These are phyloP conservation scores for Chlamydomonas sphaeroides DNA, from an alignment of 139 green algal species.

Conservation along the genomic window DNA sequence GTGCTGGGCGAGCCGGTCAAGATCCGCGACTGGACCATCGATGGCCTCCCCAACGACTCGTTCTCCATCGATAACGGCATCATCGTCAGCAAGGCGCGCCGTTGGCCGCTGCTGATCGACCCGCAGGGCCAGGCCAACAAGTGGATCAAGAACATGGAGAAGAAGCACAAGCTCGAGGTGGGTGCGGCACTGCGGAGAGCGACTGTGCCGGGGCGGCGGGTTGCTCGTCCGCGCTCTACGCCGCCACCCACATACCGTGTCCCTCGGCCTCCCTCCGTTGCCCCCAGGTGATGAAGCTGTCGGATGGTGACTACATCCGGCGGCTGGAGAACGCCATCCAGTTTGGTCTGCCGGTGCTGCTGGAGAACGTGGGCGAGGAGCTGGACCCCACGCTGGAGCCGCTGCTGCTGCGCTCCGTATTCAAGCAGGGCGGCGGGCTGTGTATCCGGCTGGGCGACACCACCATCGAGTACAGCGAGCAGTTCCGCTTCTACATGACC, in stretches of 20 bases:
- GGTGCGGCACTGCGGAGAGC: too few species aligned
- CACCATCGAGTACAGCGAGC: slow-evolving; percentile 76
- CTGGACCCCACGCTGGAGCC: slow-evolving; percentile 85
- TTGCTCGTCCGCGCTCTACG: too few species aligned
- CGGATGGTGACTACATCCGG: slow-evolving; percentile 74
- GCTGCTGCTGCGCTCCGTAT: slow-evolving; percentile 76
- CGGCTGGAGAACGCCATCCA: slow-evolving; percentile 76
- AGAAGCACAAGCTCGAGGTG: slow-evolving; percentile 63
- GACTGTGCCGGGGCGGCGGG: too few species aligned
- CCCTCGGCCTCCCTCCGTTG: too few species aligned
- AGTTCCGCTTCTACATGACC: slow-evolving; percentile 87
- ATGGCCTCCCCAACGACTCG: slow-evolving; percentile 81
- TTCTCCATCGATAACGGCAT: slow-evolving; percentile 87
- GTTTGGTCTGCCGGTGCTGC: slow-evolving; percentile 75
- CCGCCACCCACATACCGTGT: too few species aligned
- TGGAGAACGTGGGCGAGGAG: slow-evolving; percentile 80
- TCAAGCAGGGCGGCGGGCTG: slow-evolving; percentile 69
- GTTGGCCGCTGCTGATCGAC: slow-evolving; percentile 85
- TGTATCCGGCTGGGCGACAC: slow-evolving; percentile 79
- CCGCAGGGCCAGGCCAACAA: slow-evolving; percentile 79
- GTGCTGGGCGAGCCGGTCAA: slow-evolving; percentile 76
- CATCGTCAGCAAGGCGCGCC: slow-evolving; percentile 72
- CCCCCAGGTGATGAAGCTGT: slow-evolving; percentile 71
- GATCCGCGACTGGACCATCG: slow-evolving; percentile 79
- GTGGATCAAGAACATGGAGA: slow-evolving; percentile 82